Evolutionary conservation across 1,284 basidiomycete species (phyloP).

Genomic region (Afroboletus lepidellus): DNA sequence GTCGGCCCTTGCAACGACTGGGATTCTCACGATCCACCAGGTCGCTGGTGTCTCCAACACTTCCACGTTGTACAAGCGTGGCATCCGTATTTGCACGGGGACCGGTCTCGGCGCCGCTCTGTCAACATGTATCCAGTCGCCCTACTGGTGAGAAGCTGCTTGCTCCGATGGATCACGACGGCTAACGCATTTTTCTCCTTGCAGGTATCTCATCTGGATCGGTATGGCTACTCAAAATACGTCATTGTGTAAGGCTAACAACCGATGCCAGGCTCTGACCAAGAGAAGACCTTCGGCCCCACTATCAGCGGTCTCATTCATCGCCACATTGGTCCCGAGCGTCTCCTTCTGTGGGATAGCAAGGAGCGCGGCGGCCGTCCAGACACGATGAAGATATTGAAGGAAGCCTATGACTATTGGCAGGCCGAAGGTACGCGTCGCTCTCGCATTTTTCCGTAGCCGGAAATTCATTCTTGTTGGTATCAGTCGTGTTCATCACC

Average conservation of each 20-base stretch:
- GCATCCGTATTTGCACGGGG: constrained; percentile 75
- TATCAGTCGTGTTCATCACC: constrained; percentile 72
- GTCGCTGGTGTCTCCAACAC: constrained; percentile 80
- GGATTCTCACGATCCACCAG: constrained; percentile 35
- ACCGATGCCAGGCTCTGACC: constrained; percentile 56
- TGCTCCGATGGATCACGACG: constrained; percentile 4
- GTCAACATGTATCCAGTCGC: constrained; percentile 70
- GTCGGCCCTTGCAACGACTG: not conserved
- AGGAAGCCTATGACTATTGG: constrained; percentile 64
- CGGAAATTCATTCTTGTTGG: constrained; percentile 7
- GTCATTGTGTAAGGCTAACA: constrained; percentile 3
- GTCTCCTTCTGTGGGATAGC: constrained; percentile 70
- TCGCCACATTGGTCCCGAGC: constrained; percentile 64
- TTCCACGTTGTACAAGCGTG: constrained; percentile 69
- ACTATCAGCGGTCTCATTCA: constrained; percentile 70
- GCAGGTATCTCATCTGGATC: constrained; percentile 77
- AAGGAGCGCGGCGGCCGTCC: constrained; percentile 69
- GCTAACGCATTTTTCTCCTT: constrained; percentile 4
- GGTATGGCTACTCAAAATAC: constrained; percentile 39
- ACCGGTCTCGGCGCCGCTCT: constrained; percentile 76
- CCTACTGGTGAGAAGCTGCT: constrained; percentile 52
- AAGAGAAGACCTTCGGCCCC: constrained; percentile 75
- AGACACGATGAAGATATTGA: constrained; percentile 72
- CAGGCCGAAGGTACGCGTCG: constrained; percentile 58
- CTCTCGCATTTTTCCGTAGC: not conserved